These are phyloP conservation scores for Litchi chinensis DNA, from an alignment of 345 rosid species.

Conservation along the genomic window DNA sequence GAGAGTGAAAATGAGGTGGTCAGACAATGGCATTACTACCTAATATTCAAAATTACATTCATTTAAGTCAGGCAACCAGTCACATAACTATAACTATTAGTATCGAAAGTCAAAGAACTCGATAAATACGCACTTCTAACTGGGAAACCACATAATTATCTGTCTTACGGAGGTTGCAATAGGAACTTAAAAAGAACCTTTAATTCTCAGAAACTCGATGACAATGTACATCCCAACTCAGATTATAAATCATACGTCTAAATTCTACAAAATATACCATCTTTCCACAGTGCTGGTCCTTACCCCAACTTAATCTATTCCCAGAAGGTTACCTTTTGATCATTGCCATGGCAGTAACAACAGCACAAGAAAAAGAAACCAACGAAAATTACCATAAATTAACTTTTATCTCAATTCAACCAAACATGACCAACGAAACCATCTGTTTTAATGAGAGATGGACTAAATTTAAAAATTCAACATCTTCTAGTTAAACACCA, in stretches of 20 bases:
- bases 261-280: not conserved
- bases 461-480: not conserved
- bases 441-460: not conserved
- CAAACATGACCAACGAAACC: not conserved
- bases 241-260: not conserved
- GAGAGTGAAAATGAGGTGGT: not conserved
- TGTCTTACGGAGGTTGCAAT: not conserved
- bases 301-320: not conserved
- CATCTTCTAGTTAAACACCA: not conserved
- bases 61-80: not conserved
- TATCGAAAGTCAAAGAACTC: not conserved
- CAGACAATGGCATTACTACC: not conserved
- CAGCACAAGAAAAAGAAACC: not conserved
- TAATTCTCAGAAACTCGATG: not conserved
- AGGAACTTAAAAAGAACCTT: not conserved
- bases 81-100: not conserved
- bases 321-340: not conserved
- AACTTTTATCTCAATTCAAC: not conserved
- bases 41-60: not conserved
- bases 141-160: not conserved
- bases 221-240: not conserved
- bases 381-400: not conserved
- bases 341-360: not conserved
- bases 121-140: not conserved
- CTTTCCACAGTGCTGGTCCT: not conserved